Percentiles rank a stretch among this genome's conserved stretches.
phyloP scores from a whole-genome alignment of 208 protist genomes.

The Wallacemonas sp. region DNA sequence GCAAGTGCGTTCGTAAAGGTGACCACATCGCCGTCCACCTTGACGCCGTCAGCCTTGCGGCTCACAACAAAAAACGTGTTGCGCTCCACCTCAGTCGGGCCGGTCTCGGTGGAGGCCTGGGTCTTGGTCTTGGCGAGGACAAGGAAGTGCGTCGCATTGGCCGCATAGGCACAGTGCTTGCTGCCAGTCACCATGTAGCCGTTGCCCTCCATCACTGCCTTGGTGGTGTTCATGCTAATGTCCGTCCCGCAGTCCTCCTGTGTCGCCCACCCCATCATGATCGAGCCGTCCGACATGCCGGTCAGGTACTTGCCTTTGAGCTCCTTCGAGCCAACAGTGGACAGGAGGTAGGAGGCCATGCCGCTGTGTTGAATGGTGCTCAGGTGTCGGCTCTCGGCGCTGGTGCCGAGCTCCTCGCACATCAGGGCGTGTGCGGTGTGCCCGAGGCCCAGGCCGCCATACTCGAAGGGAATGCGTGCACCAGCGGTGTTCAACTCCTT shows the following conservation, averaged over 20 bases:
- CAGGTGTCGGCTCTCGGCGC: slow-evolving; percentile 48
- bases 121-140: slow-evolving; percentile 76
- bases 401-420: slow-evolving; percentile 76
- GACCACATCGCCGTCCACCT: slow-evolving; percentile 37
- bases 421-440: slow-evolving; percentile 80
- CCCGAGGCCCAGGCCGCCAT: slow-evolving; percentile 79
- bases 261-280: slow-evolving; percentile 80
- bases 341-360: slow-evolving; percentile 67
- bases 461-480: slow-evolving; percentile 74
- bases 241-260: slow-evolving; percentile 72
- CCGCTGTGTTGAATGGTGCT: slow-evolving; percentile 63
- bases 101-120: slow-evolving; percentile 57
- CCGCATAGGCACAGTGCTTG: slow-evolving; percentile 60
- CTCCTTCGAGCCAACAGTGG: slow-evolving; percentile 66
- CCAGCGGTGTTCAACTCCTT: slow-evolving; percentile 67
- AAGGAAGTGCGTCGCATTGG: slow-evolving; percentile 76
- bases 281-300: slow-evolving; percentile 79
- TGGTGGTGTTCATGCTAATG: slow-evolving; percentile 80
- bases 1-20: slow-evolving; percentile 48
- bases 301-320: slow-evolving; percentile 86
- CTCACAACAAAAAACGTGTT: slow-evolving; percentile 84
- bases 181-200: slow-evolving; percentile 59
- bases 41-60: slow-evolving; percentile 43
- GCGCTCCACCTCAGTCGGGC: slow-evolving; percentile 52
- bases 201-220: slow-evolving; percentile 35